A percentile compares a stretch with the other conserved stretches of the same genome.
phyloP scores from a whole-genome alignment of 331 rosid species.

The Quercus lobata region DNA sequence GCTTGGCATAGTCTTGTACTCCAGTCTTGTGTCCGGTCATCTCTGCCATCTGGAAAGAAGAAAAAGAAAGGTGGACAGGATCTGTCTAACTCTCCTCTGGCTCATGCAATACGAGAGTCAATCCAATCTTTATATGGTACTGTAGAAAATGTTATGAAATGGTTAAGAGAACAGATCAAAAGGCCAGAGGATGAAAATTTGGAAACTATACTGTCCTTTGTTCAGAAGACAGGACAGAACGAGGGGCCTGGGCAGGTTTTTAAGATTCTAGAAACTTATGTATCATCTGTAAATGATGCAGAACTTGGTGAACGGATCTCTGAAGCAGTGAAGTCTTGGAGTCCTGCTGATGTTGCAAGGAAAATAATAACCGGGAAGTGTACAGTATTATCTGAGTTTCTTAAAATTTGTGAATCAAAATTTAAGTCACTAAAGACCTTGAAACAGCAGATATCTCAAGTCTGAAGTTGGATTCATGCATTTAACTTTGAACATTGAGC shows the following conservation, averaged over 20 bases:
- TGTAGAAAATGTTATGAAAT: slow-evolving; percentile 54
- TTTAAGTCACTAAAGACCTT: slow-evolving; percentile 45
- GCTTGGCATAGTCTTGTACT: slow-evolving; percentile 92
- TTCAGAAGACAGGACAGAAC: slow-evolving; percentile 38
- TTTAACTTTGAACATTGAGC: background rate
- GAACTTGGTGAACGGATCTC: slow-evolving; percentile 61
- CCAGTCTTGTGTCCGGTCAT: slow-evolving; percentile 70
- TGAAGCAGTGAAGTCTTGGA: slow-evolving; percentile 73
- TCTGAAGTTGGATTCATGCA: slow-evolving; percentile 32
- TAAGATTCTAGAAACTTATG: slow-evolving; percentile 40
- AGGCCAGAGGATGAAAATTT: slow-evolving; percentile 60
- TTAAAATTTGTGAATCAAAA: slow-evolving; percentile 63
- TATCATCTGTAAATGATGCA: slow-evolving; percentile 33
- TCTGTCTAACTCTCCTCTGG: slow-evolving; percentile 40
- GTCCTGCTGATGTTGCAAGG: slow-evolving; percentile 61
- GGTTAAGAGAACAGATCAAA: slow-evolving; percentile 54
- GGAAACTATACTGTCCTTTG: slow-evolving; percentile 45
- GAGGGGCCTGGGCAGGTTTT: slow-evolving; percentile 77
- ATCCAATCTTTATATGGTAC: slow-evolving; percentile 43
- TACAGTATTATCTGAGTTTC: slow-evolving; percentile 48
- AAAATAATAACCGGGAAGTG: slow-evolving; percentile 68
- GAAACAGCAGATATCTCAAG: slow-evolving; percentile 69
- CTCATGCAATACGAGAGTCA: slow-evolving; percentile 44
- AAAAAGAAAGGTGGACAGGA: slow-evolving; percentile 80
- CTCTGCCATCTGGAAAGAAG: slow-evolving; percentile 77